Evolutionary conservation across 164 flowering plant genomes (phyloP).

Genomic region (Kingdonia uniflora): DNA sequence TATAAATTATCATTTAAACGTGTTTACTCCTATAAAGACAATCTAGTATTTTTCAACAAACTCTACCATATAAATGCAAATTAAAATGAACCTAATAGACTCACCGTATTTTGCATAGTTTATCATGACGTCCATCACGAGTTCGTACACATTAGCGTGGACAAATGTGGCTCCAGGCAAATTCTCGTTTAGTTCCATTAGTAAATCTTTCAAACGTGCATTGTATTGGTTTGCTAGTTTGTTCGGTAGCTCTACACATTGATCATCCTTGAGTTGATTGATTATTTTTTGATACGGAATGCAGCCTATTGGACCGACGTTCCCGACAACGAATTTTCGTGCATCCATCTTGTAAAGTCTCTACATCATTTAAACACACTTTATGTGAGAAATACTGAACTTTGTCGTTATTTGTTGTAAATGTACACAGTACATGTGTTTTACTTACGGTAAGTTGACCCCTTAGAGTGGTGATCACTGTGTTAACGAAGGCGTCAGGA

Average conservation of each 20-base stretch:
- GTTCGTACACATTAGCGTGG: constrained; percentile 68
- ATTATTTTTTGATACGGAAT: constrained; percentile 91
- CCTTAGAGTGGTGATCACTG: constrained; percentile 48
- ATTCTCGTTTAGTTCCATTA: constrained; percentile 48
- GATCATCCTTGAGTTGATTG: constrained; percentile 38
- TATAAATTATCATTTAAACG: too few relatives aligned
- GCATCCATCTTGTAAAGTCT: constrained; percentile 80
- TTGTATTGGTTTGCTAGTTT: constrained; percentile 71
- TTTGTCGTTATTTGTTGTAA: not conserved
- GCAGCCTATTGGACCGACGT: constrained; percentile 90
- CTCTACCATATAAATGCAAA: too few relatives aligned
- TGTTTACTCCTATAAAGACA: too few relatives aligned
- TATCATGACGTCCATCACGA: constrained; percentile 71
- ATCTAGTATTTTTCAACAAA: too few relatives aligned
- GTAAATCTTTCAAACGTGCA: constrained; percentile 46
- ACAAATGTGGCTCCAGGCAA: constrained; percentile 75
- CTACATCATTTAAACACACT: constrained; percentile 21
- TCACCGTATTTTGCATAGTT: constrained; percentile 67
- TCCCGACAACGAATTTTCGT: constrained; percentile 70
- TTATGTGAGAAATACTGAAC: not conserved
- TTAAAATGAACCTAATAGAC: not conserved
- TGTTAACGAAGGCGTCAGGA: constrained; percentile 61
- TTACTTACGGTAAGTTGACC: constrained; percentile 59
- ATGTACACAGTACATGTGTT: not conserved
- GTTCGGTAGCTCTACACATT: constrained; percentile 74